A percentile compares a stretch with the other conserved stretches of the same genome.
These are phyloP conservation scores for Talinum fruticosum DNA, from an alignment of 148 eudicot genomes.

Conservation along the genomic window DNA sequence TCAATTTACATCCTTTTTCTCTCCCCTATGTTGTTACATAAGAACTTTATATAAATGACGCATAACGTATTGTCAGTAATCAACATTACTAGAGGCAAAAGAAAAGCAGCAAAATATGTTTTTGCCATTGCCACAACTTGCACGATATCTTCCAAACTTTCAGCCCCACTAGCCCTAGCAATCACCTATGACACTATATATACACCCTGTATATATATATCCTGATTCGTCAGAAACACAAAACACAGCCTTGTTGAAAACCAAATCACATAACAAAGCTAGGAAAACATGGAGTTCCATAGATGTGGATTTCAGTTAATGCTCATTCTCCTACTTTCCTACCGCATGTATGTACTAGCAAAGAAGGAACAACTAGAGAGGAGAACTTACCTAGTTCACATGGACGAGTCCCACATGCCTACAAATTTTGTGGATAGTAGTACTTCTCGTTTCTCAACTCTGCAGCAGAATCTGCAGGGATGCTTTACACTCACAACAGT, in stretches of 20 bases:
- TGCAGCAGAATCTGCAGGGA: conserved; percentile 46
- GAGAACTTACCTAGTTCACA: conserved; percentile 77
- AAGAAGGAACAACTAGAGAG: conserved; percentile 22
- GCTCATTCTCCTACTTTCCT: conserved; percentile 30
- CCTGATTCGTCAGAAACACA: background rate
- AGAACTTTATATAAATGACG: background rate
- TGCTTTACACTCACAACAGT: conserved; percentile 61
- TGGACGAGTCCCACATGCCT: conserved; percentile 74
- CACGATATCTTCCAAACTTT: background rate
- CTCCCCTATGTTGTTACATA: background rate
- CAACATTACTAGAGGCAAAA: background rate
- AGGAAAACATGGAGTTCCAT: conserved; percentile 35
- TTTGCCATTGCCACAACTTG: background rate
- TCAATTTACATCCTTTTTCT: background rate
- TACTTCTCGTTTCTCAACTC: conserved; percentile 56
- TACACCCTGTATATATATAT: background rate
- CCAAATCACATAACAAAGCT: background rate
- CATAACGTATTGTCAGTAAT: background rate
- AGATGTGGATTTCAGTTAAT: conserved; percentile 26
- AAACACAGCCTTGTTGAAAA: background rate
- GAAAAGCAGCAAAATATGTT: background rate
- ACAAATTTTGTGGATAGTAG: conserved; percentile 51
- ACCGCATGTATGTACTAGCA: conserved; percentile 25
- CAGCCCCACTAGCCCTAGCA: background rate
- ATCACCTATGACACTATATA: background rate